Evolutionary conservation across 495 filamentous ascomycete species (phyloP), one percentile per base, ranked within the genome.

Genomic region (Chaetomium cochliodes): DNA sequence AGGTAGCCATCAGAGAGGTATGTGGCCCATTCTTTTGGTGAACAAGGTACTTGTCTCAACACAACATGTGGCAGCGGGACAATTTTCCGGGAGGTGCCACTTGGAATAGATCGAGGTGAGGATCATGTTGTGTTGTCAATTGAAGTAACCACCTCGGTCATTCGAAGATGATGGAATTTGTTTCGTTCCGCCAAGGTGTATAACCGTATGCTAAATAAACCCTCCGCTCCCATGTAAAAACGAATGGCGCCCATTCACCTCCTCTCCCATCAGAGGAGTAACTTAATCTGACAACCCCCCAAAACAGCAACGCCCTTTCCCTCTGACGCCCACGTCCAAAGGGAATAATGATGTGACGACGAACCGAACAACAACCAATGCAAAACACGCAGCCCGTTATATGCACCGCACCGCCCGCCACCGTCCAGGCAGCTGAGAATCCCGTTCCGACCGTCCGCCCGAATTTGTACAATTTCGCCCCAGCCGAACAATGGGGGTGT

Each of bases 401-500:
- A 41, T 41, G 54, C 54, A 39, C 33, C 33, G 54, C 54, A 39
- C 33, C 33, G 39, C 11, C 54, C 28, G 28, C 28, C 28, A 30
- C 33, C 33, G 39, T 2, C 54, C 30, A 41, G 13, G 13, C 13
- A 44, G 41, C 3, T 44, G n/a, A 33, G 28, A 28, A 54, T 20
- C 54, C 28, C 16, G 6, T 18, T 11, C 52, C 52, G 2, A 22
- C 54, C 56, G 3, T 3, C 56, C 22, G 55, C 23, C 37, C 20
- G 9, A 46, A 46, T 26, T 44, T 44, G 44, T 58, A 46, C 56
- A 58, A 46, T 58, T 58, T 58, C 22, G 20, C 41, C 15, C 39
- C 39, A 2, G 26, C 18, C 15, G 5, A 33, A 12, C 49, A 51
- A 44, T 4, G 7, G 22, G 12, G 51, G 51, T 33, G 2, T 30